These are phyloP conservation scores for Chlamydomonas sphaeroides DNA, from an alignment of 139 green algal species.

Conservation along the genomic window DNA sequence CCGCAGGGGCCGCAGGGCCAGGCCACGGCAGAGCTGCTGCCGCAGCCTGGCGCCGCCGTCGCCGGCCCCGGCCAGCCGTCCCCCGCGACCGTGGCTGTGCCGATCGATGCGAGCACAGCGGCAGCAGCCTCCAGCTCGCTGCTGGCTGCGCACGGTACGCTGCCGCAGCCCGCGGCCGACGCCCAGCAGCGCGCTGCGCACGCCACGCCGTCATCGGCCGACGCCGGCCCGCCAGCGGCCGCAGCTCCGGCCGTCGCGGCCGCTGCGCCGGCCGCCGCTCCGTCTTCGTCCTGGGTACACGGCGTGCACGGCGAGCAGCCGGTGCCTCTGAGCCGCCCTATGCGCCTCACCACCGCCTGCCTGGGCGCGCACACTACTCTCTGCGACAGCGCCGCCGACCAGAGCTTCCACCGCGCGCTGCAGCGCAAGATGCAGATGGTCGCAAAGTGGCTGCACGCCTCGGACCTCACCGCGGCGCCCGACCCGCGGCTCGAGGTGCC, in stretches of 20 bases:
- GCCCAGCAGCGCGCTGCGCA: too few relatives aligned
- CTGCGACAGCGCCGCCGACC: slow-evolving; percentile 27
- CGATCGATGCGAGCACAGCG: too few relatives aligned
- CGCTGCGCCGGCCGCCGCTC: background rate
- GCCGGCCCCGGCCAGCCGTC: too few relatives aligned
- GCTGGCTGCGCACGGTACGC: too few relatives aligned
- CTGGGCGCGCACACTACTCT: slow-evolving; percentile 35
- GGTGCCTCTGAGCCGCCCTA: slow-evolving; percentile 7
- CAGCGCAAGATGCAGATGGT: slow-evolving; percentile 43
- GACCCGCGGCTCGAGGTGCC: slow-evolving; percentile 19
- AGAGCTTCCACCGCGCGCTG: slow-evolving; percentile 31
- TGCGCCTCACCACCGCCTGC: slow-evolving; percentile 34
- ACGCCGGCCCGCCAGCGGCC: background rate
- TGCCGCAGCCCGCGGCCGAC: too few relatives aligned
- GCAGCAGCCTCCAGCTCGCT: too few relatives aligned
- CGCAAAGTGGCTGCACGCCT: slow-evolving; percentile 32
- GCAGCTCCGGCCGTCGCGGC: background rate
- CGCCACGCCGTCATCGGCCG: too few relatives aligned
- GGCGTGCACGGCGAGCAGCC: slow-evolving; percentile 1
- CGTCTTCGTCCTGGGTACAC: too few relatives aligned
- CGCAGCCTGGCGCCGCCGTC: too few relatives aligned
- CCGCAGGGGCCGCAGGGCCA: too few relatives aligned
- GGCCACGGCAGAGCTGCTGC: too few relatives aligned
- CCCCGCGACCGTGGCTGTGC: too few relatives aligned
- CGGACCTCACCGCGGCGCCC: slow-evolving; percentile 12